Evolutionary conservation across 805 yeast species (phyloP).

Genomic region (Metschnikowia lunata): DNA sequence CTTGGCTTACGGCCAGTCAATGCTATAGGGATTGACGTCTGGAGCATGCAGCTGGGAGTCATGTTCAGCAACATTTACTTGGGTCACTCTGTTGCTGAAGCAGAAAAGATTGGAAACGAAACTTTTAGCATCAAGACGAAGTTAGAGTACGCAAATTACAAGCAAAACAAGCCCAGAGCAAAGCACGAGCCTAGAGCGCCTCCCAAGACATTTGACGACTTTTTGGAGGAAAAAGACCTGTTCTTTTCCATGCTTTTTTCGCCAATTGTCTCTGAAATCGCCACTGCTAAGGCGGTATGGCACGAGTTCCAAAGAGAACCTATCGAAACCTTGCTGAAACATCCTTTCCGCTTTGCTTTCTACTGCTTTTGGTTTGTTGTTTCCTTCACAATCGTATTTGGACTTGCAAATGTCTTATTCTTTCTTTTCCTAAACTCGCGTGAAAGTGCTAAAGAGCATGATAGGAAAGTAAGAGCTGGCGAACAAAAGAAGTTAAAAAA

Average conservation of each 20-base stretch:
- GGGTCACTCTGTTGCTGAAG: slow-evolving; percentile 81
- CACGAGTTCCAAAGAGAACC: slow-evolving; percentile 44
- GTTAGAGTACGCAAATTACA: slow-evolving; percentile 45
- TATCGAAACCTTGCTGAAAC: slow-evolving; percentile 34
- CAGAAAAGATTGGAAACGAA: slow-evolving; percentile 74
- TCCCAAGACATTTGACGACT: slow-evolving; percentile 38
- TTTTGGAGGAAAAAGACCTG: slow-evolving; percentile 18
- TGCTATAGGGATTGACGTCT: slow-evolving; percentile 81
- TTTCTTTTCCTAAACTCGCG: slow-evolving; percentile 16
- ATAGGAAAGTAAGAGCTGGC: not conserved
- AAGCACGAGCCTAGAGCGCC: slow-evolving; percentile 41
- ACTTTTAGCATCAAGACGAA: slow-evolving; percentile 58
- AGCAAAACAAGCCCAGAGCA: slow-evolving; percentile 39
- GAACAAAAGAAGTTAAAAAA: not conserved
- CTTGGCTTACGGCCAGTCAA: slow-evolving; percentile 53
- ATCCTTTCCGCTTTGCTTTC: slow-evolving; percentile 49
- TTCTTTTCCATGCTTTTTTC: not conserved
- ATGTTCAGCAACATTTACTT: slow-evolving; percentile 79
- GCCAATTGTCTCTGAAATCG: slow-evolving; percentile 13
- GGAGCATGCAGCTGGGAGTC: slow-evolving; percentile 78
- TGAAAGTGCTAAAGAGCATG: slow-evolving; percentile 5
- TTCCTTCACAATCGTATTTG: slow-evolving; percentile 40
- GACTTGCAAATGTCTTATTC: slow-evolving; percentile 35
- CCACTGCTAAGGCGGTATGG: slow-evolving; percentile 30
- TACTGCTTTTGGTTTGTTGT: slow-evolving; percentile 42